Base-by-base conservation (phyloP, 192 early-diverging fungal genomes). In the Coemansia sp. region DNA sequence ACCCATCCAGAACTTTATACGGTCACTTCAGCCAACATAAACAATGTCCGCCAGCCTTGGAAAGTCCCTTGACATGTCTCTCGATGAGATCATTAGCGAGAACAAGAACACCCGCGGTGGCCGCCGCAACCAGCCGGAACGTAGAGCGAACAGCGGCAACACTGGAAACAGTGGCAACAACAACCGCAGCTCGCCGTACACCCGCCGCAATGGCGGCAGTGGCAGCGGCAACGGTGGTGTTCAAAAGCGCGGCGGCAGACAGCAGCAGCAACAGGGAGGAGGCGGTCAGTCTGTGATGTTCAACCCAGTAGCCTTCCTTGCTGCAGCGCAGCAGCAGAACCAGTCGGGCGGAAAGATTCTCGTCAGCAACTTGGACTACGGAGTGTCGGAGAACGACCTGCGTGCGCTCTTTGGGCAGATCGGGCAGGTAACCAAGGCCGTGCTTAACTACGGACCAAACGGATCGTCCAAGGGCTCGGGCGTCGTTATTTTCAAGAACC, bases 61-160 rank as follows among this genome's bases (percentile, higher is more conserved):
- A 69, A 71, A 70, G 73, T 81, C 78, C 10, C 73, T 81, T 35
- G 78, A 81, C 73, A 71, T 66, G 73, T 81, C 78, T 29, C 73
- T 81, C 43, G 78, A 81, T 33, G 78, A 81, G 13, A 81, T 81
- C 61, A 81, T 81, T 56, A 71, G 50, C 65, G 60, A 64, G 66
- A 73, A 61, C 40, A 66, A 62, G 25, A 72, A 73, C 33, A 40
- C 60, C 25, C 65, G 72, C 46, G 63, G 72, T 42, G 63, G 72
- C 40, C 65, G 59, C 25, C 66, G 65, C 60, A 50, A 62, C 43
- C 66, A 67, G 65, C 46, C 33, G 29, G 50, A 41, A 35, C 68
- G 68, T 55, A 45, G 60, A 15, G 32, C 53, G 48, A 41, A 38
- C 38, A 13, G 11, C 5, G 11, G 11, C 38, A 36, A 52, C 43